Conservation (phyloP, 352 stramenopile species). For the Pythium scleroteichum region DNA sequence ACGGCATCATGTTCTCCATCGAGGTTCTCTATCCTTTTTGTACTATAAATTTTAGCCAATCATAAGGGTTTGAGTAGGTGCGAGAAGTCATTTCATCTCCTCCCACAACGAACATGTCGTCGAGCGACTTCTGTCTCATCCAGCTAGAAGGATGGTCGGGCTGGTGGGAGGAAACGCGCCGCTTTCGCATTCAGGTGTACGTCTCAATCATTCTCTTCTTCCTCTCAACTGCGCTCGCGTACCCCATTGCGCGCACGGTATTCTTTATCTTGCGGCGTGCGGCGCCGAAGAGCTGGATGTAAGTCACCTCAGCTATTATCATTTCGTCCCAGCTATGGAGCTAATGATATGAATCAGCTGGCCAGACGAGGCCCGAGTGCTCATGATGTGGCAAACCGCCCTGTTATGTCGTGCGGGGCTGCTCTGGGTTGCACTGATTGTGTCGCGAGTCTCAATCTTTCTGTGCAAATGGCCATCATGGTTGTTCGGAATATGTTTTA, state of each 20-base stretch:
- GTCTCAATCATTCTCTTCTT: slow-evolving; percentile 77
- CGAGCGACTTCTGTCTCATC: slow-evolving; percentile 48
- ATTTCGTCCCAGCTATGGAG: too few species aligned
- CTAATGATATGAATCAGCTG: slow-evolving; percentile 33
- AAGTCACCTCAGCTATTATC: slow-evolving; percentile 11
- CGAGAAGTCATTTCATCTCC: too few species aligned
- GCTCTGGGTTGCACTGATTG: slow-evolving; percentile 63
- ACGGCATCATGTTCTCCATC: too few species aligned
- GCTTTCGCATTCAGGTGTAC: slow-evolving; percentile 55
- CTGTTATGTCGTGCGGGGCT: slow-evolving; percentile 65
- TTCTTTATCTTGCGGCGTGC: slow-evolving; percentile 68
- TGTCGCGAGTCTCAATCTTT: slow-evolving; percentile 61
- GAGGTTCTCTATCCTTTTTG: too few species aligned
- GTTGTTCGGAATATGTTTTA: slow-evolving; percentile 68
- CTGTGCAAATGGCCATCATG: slow-evolving; percentile 67
- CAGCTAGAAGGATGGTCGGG: slow-evolving; percentile 47
- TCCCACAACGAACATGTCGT: slow-evolving; percentile 18
- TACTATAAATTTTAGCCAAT: slow-evolving; percentile 36
- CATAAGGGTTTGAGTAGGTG: too few species aligned
- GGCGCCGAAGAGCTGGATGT: slow-evolving; percentile 60
- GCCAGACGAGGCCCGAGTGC: slow-evolving; percentile 54
- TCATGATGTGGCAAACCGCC: slow-evolving; percentile 80
- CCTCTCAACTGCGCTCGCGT: slow-evolving; percentile 68
- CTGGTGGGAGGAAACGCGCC: slow-evolving; percentile 61
- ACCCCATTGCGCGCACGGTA: slow-evolving; percentile 63